Evolutionary conservation across 2,329 filamentous ascomycete species (phyloP).

Genomic region (Sporothrix protearum): DNA sequence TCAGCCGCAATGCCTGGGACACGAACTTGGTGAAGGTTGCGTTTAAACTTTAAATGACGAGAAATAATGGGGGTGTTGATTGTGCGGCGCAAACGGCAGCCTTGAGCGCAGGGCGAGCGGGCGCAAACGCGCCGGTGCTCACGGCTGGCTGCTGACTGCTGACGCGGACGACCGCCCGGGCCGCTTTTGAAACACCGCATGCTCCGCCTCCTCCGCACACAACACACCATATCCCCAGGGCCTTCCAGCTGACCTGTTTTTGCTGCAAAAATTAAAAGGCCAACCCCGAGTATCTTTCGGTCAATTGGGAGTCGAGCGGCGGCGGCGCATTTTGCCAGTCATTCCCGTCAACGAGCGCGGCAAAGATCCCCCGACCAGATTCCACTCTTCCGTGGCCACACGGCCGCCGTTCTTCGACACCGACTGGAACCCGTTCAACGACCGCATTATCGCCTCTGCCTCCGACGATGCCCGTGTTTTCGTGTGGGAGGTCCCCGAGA

Average conservation of each 20-base stretch:
- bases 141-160: conserved; percentile 16
- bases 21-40: conserved; percentile 96
- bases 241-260: neutral
- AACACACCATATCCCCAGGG: neutral
- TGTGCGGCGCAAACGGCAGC: neutral
- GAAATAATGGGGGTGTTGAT: neutral
- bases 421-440: conserved; percentile 98
- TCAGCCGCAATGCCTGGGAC: conserved; percentile 98
- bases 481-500: conserved; percentile 88
- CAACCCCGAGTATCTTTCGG: conserved; percentile 91
- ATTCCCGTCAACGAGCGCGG: conserved; percentile 87
- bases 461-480: conserved; percentile 98
- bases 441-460: conserved; percentile 84
- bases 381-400: conserved; percentile 93
- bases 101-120: neutral
- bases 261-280: conserved; percentile 54
- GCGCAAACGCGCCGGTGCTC: conserved; percentile 6
- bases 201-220: neutral
- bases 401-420: conserved; percentile 92
- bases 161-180: neutral
- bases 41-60: conserved; percentile 28
- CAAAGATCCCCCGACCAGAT: conserved; percentile 90
- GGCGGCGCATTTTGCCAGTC: conserved; percentile 97
- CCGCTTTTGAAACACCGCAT: neutral
- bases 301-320: conserved; percentile 97